Evolutionary conservation across 345 rosid genomes (phyloP), one percentile per base, ranked within the genome.

Genomic region (rapeseed (Brassica napus)): DNA sequence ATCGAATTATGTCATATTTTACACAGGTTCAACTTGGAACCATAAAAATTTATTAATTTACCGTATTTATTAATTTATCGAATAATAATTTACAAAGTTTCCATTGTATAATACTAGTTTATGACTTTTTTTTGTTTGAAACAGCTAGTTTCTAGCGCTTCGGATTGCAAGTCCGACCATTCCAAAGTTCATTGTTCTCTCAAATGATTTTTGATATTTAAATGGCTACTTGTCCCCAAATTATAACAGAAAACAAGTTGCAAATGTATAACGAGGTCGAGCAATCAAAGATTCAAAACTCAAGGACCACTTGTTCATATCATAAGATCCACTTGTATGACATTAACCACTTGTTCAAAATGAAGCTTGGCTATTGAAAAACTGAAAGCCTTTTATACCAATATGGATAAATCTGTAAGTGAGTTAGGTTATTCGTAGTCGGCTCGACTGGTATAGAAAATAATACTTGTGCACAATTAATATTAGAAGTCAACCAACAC

Each of bases 231-330:
- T 69, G 74, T 32, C 15, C 47, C 54, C 37, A 61, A 2, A 14
- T 69, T 61, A 23, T 69, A 69, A 31, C 54, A 3, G 69, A 69
- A 69, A 47, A 62, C 75, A 69, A 77, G 75, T 69, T 61, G 75
- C 39, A 31, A 31, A 59, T 5, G 61, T 44, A 21, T 76, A 42
- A 76, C 74, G 62, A 23, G 34, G 35, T 44, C 49, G 7, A 34
- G 8, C 74, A 68, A 68, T 76, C 49, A 69, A 76, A 44, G 34
- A 76, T 76, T 69, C 15, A 76, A 59, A 69, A 47, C 60, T 4
- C 24, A 11, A 58, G 39, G 67, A 35, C 68, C 62, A 68, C 26
- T 59, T 76, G 79, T 60, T 63, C 49, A 64, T 73, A 21, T 62
- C 47, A 63, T 31, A 31, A 54, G 9, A 34, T 65, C 71, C 72